A percentile compares a stretch with the other conserved stretches of the same genome.
phyloP scores from a whole-genome alignment of 805 yeast species.

The Pichia occidentalis region DNA sequence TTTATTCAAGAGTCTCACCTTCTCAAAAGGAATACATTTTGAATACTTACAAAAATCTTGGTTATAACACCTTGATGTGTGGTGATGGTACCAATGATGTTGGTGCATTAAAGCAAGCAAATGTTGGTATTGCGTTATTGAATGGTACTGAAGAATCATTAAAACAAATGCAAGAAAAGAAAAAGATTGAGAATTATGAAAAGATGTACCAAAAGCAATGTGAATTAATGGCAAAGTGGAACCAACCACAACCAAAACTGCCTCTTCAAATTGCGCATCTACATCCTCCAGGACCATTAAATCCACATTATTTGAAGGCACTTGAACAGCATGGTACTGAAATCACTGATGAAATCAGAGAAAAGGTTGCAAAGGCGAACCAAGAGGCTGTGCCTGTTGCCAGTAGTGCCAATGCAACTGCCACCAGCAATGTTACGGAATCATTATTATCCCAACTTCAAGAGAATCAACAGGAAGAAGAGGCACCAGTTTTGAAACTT shows the following conservation, averaged over 20 bases:
- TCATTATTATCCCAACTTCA: slow-evolving; percentile 50
- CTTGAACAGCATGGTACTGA: slow-evolving; percentile 77
- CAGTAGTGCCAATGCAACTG: slow-evolving; percentile 26
- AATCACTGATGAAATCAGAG: slow-evolving; percentile 67
- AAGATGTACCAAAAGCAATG: slow-evolving; percentile 80
- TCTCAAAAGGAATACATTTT: slow-evolving; percentile 88
- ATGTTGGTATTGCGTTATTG: slow-evolving; percentile 94
- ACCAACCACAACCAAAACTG: slow-evolving; percentile 73
- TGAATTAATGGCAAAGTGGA: slow-evolving; percentile 73
- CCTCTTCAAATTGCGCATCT: slow-evolving; percentile 87
- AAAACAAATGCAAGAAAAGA: slow-evolving; percentile 79
- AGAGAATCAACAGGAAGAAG: slow-evolving; percentile 56
- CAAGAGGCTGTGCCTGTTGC: slow-evolving; percentile 22
- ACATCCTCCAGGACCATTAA: slow-evolving; percentile 91
- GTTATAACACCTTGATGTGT: slow-evolving; percentile 94
- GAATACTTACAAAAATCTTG: slow-evolving; percentile 74
- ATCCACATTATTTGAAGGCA: slow-evolving; percentile 83
- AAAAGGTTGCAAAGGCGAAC: slow-evolving; percentile 50
- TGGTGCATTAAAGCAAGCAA: slow-evolving; percentile 98
- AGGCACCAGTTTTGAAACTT: slow-evolving; percentile 86
- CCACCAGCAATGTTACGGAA: slow-evolving; percentile 42
- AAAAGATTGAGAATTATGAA: slow-evolving; percentile 56
- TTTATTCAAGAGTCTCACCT: slow-evolving; percentile 96
- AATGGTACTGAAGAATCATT: slow-evolving; percentile 95
- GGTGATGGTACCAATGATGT: slow-evolving; percentile 99